phyloP scores from a whole-genome alignment of 352 stramenopile species.

The Phytophthora lateralis region DNA sequence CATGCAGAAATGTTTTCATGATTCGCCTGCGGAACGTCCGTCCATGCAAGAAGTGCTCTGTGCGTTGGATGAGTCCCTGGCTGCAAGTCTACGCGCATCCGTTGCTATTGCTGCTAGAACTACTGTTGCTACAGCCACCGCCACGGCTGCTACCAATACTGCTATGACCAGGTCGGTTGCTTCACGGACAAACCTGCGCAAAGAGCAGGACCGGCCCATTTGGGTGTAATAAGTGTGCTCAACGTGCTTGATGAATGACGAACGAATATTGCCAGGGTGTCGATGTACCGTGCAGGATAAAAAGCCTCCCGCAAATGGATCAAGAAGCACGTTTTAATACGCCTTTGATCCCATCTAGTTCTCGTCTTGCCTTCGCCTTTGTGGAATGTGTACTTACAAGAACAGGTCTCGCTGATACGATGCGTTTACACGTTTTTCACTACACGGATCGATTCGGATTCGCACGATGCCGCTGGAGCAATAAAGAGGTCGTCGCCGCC shows the following conservation, averaged over 20 bases:
- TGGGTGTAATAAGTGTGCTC: constrained; percentile 24
- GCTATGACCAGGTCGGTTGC: constrained; percentile 23
- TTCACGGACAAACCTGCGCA: constrained; percentile 14
- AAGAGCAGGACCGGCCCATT: constrained; percentile 37
- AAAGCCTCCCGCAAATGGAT: too few relatives aligned
- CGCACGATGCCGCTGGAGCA: too few relatives aligned
- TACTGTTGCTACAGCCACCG: constrained; percentile 22
- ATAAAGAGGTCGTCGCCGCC: too few relatives aligned
- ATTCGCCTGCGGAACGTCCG: constrained; percentile 63
- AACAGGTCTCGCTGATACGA: too few relatives aligned
- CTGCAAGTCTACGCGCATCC: constrained; percentile 24
- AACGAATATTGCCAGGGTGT: not conserved
- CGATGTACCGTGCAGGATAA: not conserved
- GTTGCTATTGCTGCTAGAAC: constrained; percentile 24
- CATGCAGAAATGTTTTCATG: constrained; percentile 76
- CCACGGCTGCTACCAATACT: constrained; percentile 19
- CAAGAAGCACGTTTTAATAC: too few relatives aligned
- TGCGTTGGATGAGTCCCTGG: constrained; percentile 45
- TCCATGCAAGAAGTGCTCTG: constrained; percentile 73
- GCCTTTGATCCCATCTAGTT: too few relatives aligned
- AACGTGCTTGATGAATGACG: constrained; percentile 5
- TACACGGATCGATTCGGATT: too few relatives aligned
- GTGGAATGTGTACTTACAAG: too few relatives aligned
- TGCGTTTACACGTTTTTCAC: too few relatives aligned
- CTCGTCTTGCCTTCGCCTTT: too few relatives aligned